Conservation (phyloP, 2,329 filamentous ascomycete genomes). For the Microthyrium microscopicum region DNA sequence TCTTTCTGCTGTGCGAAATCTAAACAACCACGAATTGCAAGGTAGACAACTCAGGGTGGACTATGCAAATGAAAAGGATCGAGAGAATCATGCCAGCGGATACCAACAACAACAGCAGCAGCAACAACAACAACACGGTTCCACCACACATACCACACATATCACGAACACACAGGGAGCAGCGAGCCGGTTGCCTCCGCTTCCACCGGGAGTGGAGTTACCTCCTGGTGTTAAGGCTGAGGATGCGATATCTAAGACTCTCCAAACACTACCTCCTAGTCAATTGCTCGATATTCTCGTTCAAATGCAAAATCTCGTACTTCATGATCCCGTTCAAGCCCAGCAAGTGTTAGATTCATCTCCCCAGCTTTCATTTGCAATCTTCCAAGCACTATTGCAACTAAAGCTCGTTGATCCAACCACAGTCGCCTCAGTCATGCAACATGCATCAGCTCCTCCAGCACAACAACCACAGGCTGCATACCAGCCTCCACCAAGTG, state of each 20-base stretch:
- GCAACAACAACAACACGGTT: neutral
- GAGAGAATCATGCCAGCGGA: slow-evolving; percentile 14
- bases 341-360: slow-evolving; percentile 76
- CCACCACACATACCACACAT: slow-evolving; percentile 18
- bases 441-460: slow-evolving; percentile 29
- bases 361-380: slow-evolving; percentile 82
- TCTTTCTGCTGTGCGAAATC: slow-evolving; percentile 81
- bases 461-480: slow-evolving; percentile 14
- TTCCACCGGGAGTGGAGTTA: slow-evolving; percentile 72
- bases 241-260: slow-evolving; percentile 82
- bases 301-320: slow-evolving; percentile 86
- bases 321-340: slow-evolving; percentile 63
- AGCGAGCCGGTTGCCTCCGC: slow-evolving; percentile 45
- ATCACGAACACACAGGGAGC: neutral
- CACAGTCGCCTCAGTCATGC: slow-evolving; percentile 66
- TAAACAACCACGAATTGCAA: slow-evolving; percentile 93
- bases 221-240: slow-evolving; percentile 68
- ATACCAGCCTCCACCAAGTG: slow-evolving; percentile 23
- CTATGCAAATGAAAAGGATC: slow-evolving; percentile 75
- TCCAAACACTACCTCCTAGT: slow-evolving; percentile 68
- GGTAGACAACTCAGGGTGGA: slow-evolving; percentile 87
- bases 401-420: slow-evolving; percentile 84
- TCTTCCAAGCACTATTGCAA: slow-evolving; percentile 84
- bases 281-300: slow-evolving; percentile 86
- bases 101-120: slow-evolving; percentile 9